Conservation (phyloP, 176 grass and related monocot genomes). For the Carex pumila region DNA sequence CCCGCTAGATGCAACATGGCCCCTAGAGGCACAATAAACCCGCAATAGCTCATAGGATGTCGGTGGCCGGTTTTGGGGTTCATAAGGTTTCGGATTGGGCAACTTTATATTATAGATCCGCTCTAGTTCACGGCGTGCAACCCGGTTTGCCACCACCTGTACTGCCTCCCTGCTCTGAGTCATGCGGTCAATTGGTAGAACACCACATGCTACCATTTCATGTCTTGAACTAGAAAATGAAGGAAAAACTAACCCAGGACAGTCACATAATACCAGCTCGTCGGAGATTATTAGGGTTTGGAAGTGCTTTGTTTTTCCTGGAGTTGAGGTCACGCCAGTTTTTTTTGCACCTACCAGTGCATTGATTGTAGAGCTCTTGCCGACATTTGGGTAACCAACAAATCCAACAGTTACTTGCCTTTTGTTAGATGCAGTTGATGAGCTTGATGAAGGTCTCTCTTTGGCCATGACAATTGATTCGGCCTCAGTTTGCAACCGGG, state of each 20-base stretch:
- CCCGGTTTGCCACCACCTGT: constrained; percentile 70
- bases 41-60: constrained; percentile 60
- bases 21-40: constrained; percentile 64
- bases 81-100: constrained; percentile 66
- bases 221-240: constrained; percentile 93
- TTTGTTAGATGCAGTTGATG: constrained; percentile 26
- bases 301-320: constrained; percentile 97
- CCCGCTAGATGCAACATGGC: constrained; percentile 69
- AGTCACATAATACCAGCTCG: constrained; percentile 78
- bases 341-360: constrained; percentile 79
- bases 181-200: constrained; percentile 82
- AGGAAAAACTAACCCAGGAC: constrained; percentile 90
- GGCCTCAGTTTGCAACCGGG: constrained; percentile 66
- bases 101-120: constrained; percentile 65
- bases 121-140: constrained; percentile 48
- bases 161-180: constrained; percentile 68
- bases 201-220: constrained; percentile 93
- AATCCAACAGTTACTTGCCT: constrained; percentile 87
- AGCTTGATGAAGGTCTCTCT: constrained; percentile 18
- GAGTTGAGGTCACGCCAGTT: constrained; percentile 86
- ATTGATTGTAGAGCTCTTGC: constrained; percentile 97
- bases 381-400: constrained; percentile 98
- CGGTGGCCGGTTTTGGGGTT: constrained; percentile 47
- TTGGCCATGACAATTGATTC: constrained; percentile 48
- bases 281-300: constrained; percentile 91